Conservation (phyloP, 257 asterid genomes). For the Pogostemon cablin region DNA sequence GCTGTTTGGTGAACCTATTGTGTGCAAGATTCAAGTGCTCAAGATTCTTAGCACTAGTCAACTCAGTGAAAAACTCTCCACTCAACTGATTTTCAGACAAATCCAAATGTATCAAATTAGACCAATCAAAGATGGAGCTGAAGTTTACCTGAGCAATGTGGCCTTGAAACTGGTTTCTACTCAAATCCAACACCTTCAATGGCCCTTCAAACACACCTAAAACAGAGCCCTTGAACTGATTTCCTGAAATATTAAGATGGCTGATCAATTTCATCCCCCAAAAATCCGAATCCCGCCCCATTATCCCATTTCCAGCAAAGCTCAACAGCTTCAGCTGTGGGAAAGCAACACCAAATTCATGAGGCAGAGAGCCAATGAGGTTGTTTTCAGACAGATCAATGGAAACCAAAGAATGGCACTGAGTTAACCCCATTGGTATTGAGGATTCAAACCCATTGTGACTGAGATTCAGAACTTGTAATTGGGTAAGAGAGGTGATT, state of each 20-base stretch:
- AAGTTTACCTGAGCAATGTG: conserved; percentile 77
- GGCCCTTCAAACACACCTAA: conserved; percentile 60
- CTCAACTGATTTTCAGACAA: conserved; percentile 77
- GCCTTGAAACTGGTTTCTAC: conserved; percentile 88
- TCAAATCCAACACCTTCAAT: conserved; percentile 80
- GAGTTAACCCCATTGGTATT: conserved; percentile 61
- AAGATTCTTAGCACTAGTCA: conserved; percentile 56
- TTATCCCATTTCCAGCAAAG: conserved; percentile 62
- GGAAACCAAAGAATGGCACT: conserved; percentile 57
- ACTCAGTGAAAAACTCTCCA: conserved; percentile 61
- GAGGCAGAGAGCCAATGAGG: conserved; percentile 58
- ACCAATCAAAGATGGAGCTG: conserved; percentile 60
- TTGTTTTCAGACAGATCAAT: conserved; percentile 73
- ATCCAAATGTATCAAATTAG: conserved; percentile 71
- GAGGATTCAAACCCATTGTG: conserved; percentile 58
- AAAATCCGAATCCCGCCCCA: conserved; percentile 70
- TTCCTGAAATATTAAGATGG: conserved; percentile 77
- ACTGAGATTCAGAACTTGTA: conserved; percentile 63
- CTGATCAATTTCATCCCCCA: conserved; percentile 50
- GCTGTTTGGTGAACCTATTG: conserved; percentile 70
- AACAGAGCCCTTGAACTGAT: conserved; percentile 72
- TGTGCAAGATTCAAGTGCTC: conserved; percentile 77
- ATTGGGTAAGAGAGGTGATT: conserved; percentile 59
- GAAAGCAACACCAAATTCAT: conserved; percentile 67
- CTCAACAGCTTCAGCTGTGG: conserved; percentile 60